These are phyloP conservation scores for Nannizziopsis arthrosporioides DNA, from an alignment of 2,329 filamentous ascomycete genomes.

Conservation along the genomic window DNA sequence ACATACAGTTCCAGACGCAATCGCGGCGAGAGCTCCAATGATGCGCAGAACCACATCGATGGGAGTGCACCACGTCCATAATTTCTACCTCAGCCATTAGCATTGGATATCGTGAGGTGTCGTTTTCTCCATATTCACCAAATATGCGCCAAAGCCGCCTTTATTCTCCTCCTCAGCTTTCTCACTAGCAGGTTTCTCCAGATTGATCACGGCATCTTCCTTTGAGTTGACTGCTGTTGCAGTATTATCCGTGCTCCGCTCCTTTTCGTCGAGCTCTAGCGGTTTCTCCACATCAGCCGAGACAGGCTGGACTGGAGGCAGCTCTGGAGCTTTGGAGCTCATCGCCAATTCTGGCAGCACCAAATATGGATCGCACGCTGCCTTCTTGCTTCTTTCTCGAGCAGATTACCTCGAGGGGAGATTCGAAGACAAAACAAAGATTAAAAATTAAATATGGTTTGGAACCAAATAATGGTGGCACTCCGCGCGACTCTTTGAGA, in stretches of 20 bases:
- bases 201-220: slow-evolving; percentile 8
- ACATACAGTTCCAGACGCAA: slow-evolving; percentile 13
- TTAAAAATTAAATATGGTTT: no score
- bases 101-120: neutral
- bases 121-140: slow-evolving; percentile 6
- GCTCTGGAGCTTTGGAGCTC: neutral
- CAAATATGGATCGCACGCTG: neutral
- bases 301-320: neutral
- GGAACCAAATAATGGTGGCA: no score
- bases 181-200: slow-evolving; percentile 4
- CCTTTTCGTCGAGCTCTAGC: neutral
- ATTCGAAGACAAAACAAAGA: no score
- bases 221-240: neutral
- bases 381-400: neutral
- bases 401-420: no score
- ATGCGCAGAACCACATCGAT: slow-evolving; percentile 11
- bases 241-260: neutral
- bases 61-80: slow-evolving; percentile 13
- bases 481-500: no score
- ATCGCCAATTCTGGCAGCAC: neutral
- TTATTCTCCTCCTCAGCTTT: slow-evolving; percentile 9
- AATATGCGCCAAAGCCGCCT: slow-evolving; percentile 13
- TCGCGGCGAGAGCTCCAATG: slow-evolving; percentile 11
- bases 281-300: neutral
- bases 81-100: slow-evolving; percentile 8